Base-by-base conservation (phyloP, 2,329 filamentous ascomycete species). In the Pseudopithomyces maydicus region DNA sequence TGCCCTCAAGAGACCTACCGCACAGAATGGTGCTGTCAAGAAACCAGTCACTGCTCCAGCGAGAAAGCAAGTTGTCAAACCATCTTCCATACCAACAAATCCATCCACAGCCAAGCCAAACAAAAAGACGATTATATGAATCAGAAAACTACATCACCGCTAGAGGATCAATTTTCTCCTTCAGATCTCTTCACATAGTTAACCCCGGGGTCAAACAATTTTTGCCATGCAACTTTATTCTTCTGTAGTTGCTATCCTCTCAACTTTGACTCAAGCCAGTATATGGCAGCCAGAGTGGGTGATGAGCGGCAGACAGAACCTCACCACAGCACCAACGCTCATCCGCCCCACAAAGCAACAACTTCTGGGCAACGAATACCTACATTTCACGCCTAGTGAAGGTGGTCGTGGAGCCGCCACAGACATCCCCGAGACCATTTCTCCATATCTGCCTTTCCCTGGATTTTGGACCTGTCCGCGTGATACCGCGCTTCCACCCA, bases 1-100 rank as follows among this genome's bases (percentile, higher is more conserved):
- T 10, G 22, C 46, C n/a, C 19, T 53, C 10, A 63, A 61, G 52
- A 61, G 61, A 33, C 42, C 19, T 23, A 14, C 35, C 23, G 14
- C 38, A 12, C 33, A 42, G 23, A 55, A 54, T 29, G 38, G 52
- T 22, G 43, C 35, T 36, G 32, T 49, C 8, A 59, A 59, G 33
- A 59, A 59, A 29, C 38, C 54, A 14, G 15, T 29, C 12, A 11
- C 47, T 33, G 10, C 26, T 17, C 50, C 33, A 20, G 23, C 43
- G 12, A 41, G 48, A 22, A 56, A 52, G 33, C 43, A 38, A 20
- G 44, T 32, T 15, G 44, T 41, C 20, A 63, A 61, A 35, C 58
- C 56, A 33, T 33, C 48, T n/a, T 19, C 8, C 3, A 33, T 38
- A 17, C 48, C 23, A 43, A 38, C n/a, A 2, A 43, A 42, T 42